phyloP scores from a whole-genome alignment of 768 basidiomycete genomes.

The Pisolithus marmoratus region DNA sequence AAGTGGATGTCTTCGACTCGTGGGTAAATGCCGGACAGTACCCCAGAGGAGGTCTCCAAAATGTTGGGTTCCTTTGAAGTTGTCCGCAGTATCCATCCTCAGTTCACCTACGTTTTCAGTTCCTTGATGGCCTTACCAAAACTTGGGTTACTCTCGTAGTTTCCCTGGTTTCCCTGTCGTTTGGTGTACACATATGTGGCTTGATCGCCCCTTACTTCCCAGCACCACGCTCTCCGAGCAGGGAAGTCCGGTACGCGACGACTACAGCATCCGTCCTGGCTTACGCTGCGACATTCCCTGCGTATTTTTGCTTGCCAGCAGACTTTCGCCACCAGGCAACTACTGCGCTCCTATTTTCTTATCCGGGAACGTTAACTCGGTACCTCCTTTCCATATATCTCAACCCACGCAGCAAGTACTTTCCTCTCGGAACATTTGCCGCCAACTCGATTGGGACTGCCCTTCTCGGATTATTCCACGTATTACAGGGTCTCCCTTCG shows the following conservation, averaged over 20 bases:
- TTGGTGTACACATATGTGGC: slow-evolving; percentile 63
- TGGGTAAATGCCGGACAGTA: slow-evolving; percentile 67
- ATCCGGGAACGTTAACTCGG: slow-evolving; percentile 82
- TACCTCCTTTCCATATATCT: slow-evolving; percentile 70
- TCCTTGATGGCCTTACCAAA: slow-evolving; percentile 81
- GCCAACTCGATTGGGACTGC: slow-evolving; percentile 79
- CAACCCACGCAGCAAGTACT: slow-evolving; percentile 54
- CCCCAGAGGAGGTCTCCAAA: slow-evolving; percentile 57
- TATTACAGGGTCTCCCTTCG: slow-evolving; percentile 51
- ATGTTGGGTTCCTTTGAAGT: slow-evolving; percentile 44
- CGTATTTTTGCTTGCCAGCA: slow-evolving; percentile 70
- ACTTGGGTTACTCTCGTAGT: slow-evolving; percentile 73
- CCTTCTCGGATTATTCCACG: slow-evolving; percentile 68
- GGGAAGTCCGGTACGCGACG: slow-evolving; percentile 42
- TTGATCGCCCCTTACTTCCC: slow-evolving; percentile 38
- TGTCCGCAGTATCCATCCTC: not conserved
- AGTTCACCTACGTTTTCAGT: slow-evolving; percentile 38
- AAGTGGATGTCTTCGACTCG: slow-evolving; percentile 78
- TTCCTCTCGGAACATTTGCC: slow-evolving; percentile 76
- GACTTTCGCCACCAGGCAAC: slow-evolving; percentile 73
- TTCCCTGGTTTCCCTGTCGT: slow-evolving; percentile 67
- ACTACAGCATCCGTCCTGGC: slow-evolving; percentile 53
- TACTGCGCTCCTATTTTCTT: slow-evolving; percentile 84
- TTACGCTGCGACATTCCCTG: slow-evolving; percentile 71
- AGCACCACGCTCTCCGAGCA: slow-evolving; percentile 36